Evolutionary conservation across 1,284 basidiomycete species (phyloP), one percentile per base, ranked within the genome.

Genomic region (Sporisorium exsertum): DNA sequence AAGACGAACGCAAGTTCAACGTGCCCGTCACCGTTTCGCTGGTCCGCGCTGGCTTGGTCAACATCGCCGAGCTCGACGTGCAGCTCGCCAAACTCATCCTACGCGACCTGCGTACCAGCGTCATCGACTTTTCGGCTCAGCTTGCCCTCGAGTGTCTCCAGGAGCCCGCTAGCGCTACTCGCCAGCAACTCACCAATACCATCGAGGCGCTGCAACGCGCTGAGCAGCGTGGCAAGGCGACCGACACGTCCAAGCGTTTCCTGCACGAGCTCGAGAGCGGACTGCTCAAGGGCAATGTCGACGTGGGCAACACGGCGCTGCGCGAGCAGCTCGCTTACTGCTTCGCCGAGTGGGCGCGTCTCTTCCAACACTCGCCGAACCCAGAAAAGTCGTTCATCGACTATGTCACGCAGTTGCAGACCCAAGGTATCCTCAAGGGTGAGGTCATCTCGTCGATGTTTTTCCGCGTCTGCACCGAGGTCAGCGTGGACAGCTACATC

Each of bases 371-470:
- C 68, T 94, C 95, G 51, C 91, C 91, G 70, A 90, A 92, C 43
- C 91, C 94, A 16, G 97, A 99, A 87, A 95, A 96, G 86, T 92
- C 92, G 57, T 99, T 99, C 83, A 93, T 98, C 73, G 92, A 93
- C n/a, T 99, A 95, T 87, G 95, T 99, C 86, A 96, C 93, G 22
- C 93, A 95, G 85, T 89, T 99, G 63, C 96, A 95, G 68, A 95
- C 94, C 84, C 94, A 97, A 87, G 95, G 95, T 64, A 96, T 99
- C 66, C 88, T 99, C 80, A 97, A 95, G 85, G 93, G 94, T 45
- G 97, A 99, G 85, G 96, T 99, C 76, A 90, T 95, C 22, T 97
- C 96, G 9, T 95, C 94, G 3, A 93, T 98, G 85, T 99, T 99
- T 89, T 99, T 98, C 91, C 91, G 97, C 24, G 95, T 97, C 42